phyloP scores from a whole-genome alignment of 306 rosid species.

The Glycyrrhiza uralensis region DNA sequence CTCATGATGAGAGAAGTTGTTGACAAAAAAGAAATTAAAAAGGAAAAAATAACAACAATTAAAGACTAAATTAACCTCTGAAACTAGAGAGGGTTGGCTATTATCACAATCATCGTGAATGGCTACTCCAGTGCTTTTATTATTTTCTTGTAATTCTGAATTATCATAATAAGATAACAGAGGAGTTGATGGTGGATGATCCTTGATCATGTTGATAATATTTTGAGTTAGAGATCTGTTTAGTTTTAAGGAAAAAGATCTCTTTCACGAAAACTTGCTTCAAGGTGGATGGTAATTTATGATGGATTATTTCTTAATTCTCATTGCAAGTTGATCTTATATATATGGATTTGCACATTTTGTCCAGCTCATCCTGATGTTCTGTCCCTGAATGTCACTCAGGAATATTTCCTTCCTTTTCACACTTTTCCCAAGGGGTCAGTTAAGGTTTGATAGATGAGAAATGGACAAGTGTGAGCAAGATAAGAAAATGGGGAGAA shows the following conservation, averaged over 20 bases:
- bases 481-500: not conserved
- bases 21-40: not conserved
- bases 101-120: not conserved
- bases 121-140: not conserved
- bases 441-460: conserved; percentile 15
- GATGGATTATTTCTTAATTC: not conserved
- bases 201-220: not conserved
- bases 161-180: not conserved
- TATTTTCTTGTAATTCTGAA: not conserved
- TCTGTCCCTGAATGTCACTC: not conserved
- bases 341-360: no score
- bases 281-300: not conserved
- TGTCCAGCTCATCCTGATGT: not conserved
- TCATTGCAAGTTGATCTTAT: not conserved
- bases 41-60: not conserved
- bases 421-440: not conserved
- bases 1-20: not conserved
- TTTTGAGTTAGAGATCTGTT: not conserved
- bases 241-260: not conserved
- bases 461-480: not conserved
- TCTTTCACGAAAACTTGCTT: not conserved
- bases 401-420: not conserved
- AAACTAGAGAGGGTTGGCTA: not conserved
- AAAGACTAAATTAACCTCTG: conserved; percentile 10
- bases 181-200: conserved; percentile 13